phyloP scores from a whole-genome alignment of 305 asterid species.

The Lippia alba region DNA sequence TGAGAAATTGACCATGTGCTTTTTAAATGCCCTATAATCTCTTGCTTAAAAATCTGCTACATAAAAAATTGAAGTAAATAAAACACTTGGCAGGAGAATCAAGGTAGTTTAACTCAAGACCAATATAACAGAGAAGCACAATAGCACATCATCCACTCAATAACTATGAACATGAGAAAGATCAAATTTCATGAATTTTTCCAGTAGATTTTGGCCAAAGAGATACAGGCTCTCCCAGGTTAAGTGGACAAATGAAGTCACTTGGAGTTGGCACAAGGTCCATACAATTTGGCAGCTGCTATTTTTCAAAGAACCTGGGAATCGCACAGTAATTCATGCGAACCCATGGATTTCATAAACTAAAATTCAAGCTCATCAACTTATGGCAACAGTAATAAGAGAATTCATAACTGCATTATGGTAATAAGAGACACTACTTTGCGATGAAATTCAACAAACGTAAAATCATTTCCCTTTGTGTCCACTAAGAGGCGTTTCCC shows the following conservation, averaged over 20 bases:
- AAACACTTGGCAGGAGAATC: not conserved
- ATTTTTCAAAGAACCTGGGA: not conserved
- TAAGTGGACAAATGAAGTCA: not conserved
- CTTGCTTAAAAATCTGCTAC: not conserved
- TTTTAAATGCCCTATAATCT: slow-evolving; percentile 1
- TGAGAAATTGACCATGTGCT: not conserved
- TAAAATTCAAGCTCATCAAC: slow-evolving; percentile 9
- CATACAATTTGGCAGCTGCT: not conserved
- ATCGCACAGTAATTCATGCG: not conserved
- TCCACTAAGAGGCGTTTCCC: slow-evolving; percentile 13
- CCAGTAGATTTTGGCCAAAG: slow-evolving; percentile 4
- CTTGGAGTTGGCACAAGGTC: slow-evolving; percentile 6
- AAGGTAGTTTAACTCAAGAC: not conserved
- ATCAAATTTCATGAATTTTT: not conserved
- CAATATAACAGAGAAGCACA: not conserved
- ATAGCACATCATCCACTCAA: not conserved
- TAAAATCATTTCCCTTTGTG: slow-evolving; percentile 12
- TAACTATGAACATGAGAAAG: not conserved
- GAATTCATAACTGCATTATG: slow-evolving; percentile 19
- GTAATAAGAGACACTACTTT: not conserved
- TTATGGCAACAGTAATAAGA: not conserved
- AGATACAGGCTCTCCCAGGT: not conserved
- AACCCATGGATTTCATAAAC: not conserved
- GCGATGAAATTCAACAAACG: slow-evolving; percentile 12
- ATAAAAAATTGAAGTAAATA: not conserved